phyloP scores from a whole-genome alignment of 805 yeast genomes.

The Scheffersomyces coipomensis region DNA sequence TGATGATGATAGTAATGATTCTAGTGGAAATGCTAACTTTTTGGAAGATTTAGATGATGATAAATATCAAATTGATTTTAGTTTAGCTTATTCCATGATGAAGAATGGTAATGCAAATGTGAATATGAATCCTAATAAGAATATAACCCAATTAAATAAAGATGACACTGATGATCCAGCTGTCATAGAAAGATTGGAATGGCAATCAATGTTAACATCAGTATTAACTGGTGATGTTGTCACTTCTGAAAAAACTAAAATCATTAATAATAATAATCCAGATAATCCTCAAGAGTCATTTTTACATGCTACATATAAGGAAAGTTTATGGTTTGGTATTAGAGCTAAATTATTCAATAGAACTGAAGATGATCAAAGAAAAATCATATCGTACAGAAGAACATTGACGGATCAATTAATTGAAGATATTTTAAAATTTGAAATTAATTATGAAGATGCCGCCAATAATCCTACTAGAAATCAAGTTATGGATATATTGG shows the following conservation, averaged over 20 bases:
- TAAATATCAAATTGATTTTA: conserved; percentile 48
- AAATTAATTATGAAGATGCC: conserved; percentile 44
- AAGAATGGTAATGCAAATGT: conserved; percentile 29
- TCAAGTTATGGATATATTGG: conserved; percentile 57
- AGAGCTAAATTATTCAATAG: conserved; percentile 80
- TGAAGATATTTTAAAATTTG: conserved; percentile 66
- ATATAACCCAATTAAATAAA: conserved; percentile 32
- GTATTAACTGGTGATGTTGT: conserved; percentile 96
- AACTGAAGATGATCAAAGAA: conserved; percentile 73
- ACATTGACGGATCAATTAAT: conserved; percentile 71
- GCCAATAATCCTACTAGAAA: conserved; percentile 26
- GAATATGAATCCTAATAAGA: conserved; percentile 32
- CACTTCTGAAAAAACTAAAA: conserved; percentile 79
- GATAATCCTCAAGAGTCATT: conserved; percentile 45
- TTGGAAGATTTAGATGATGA: conserved; percentile 43
- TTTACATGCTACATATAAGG: conserved; percentile 56
- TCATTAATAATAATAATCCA: conserved; percentile 48
- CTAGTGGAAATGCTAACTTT: conserved; percentile 21
- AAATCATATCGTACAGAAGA: conserved; percentile 65
- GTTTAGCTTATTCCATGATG: conserved; percentile 34
- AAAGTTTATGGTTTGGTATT: conserved; percentile 84
- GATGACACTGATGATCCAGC: conserved; percentile 44
- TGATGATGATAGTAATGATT: conserved; percentile 12
- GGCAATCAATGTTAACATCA: conserved; percentile 91
- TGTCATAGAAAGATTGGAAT: conserved; percentile 78